Evolutionary conservation across 352 stramenopile genomes (phyloP).

Genomic region (Hyaloperonospora brassicae): DNA sequence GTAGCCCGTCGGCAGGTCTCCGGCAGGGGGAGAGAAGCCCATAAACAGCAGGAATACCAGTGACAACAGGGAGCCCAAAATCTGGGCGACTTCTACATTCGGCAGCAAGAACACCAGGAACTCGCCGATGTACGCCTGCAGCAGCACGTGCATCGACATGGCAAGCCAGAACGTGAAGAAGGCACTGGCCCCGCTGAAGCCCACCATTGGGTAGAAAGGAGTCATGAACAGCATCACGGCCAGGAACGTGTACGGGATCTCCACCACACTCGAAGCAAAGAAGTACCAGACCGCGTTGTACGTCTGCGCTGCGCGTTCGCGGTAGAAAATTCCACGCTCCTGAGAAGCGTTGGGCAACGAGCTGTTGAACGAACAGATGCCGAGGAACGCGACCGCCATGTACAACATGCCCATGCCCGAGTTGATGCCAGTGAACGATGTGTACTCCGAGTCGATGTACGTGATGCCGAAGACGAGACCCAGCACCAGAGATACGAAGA

Average conservation of each 20-base stretch:
- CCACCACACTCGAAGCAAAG: conserved; percentile 40
- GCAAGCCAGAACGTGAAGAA: conserved; percentile 55
- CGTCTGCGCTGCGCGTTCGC: conserved; percentile 85
- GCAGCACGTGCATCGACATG: conserved; percentile 36
- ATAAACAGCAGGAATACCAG: conserved; percentile 49
- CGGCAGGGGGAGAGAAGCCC: conserved; percentile 46
- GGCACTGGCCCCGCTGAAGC: conserved; percentile 32
- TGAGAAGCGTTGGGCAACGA: conserved; percentile 69
- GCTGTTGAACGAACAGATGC: conserved; percentile 68
- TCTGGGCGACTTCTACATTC: conserved; percentile 29
- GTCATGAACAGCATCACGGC: conserved; percentile 24
- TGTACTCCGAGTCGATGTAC: conserved; percentile 31
- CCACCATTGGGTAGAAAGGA: conserved; percentile 45
- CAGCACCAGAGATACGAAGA: conserved; percentile 55
- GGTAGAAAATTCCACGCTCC: conserved; percentile 89
- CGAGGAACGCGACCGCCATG: conserved; percentile 62
- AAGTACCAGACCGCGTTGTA: conserved; percentile 84
- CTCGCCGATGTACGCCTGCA: conserved; percentile 45
- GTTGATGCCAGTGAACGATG: conserved; percentile 40
- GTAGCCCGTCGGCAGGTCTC: conserved; percentile 41
- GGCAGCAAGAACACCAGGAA: conserved; percentile 39
- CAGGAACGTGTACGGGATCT: conserved; percentile 56
- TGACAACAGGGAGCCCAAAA: conserved; percentile 33
- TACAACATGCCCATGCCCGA: conserved; percentile 55
- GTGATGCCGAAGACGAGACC: conserved; percentile 65